Conservation (phyloP, 2,329 filamentous ascomycete genomes). For the Teratosphaeria gauchensis region DNA sequence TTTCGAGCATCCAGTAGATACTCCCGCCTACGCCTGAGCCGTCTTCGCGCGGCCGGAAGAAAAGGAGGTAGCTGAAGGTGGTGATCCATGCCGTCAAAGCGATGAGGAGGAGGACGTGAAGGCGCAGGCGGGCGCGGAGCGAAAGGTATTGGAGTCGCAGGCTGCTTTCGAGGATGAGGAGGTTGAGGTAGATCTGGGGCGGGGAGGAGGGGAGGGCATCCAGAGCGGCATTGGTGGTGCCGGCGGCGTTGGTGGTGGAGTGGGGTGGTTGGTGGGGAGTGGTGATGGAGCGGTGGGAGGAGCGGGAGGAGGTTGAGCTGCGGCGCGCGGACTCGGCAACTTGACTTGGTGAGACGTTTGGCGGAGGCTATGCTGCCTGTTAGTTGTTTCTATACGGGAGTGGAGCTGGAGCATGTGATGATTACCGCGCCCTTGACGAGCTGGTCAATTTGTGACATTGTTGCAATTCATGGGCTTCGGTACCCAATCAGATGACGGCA, state of each 20-base stretch:
- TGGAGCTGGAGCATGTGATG: not conserved
- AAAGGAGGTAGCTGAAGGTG: conserved; percentile 82
- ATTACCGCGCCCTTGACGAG: conserved; percentile 50
- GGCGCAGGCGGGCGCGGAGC: conserved; percentile 73
- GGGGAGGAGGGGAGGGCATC: conserved; percentile 79
- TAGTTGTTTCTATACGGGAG: not conserved
- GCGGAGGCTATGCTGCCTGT: conserved; percentile 39
- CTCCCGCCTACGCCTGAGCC: conserved; percentile 82
- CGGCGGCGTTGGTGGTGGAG: conserved; percentile 23
- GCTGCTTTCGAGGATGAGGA: conserved; percentile 91
- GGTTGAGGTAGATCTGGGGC: conserved; percentile 95
- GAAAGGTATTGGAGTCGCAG: conserved; percentile 88
- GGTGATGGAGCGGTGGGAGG: conserved; percentile 37
- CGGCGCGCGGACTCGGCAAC: conserved; percentile 28
- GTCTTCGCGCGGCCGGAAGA: conserved; percentile 92
- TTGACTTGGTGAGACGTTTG: conserved; percentile 42
- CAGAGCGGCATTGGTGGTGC: conserved; percentile 39
- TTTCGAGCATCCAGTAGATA: conserved; percentile 93
- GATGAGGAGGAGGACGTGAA: conserved; percentile 86
- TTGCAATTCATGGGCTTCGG: conserved; percentile 5
- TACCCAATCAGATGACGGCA: no score
- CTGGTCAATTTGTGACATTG: conserved; percentile 10
- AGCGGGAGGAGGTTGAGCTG: conserved; percentile 11
- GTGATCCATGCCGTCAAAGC: conserved; percentile 71
- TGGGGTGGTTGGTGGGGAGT: conserved; percentile 27